Evolutionary conservation across 352 stramenopile species (phyloP).

Genomic region (Phytopythium delawarense): DNA sequence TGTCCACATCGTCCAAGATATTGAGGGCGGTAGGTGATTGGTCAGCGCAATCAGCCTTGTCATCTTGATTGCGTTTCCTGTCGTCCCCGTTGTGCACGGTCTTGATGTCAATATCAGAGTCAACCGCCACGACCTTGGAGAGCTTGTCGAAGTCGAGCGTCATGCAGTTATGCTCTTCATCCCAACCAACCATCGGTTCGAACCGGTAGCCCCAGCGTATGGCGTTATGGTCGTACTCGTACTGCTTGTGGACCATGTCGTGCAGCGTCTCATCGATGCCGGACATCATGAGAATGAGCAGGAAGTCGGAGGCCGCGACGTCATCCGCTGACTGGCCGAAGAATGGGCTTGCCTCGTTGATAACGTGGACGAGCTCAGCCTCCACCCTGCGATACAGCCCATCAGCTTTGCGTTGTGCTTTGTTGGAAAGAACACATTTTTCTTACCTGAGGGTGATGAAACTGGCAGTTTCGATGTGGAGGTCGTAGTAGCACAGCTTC

Average conservation of each 20-base stretch:
- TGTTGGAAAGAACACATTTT: background rate
- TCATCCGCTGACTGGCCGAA: constrained; percentile 28
- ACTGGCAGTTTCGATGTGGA: constrained; percentile 36
- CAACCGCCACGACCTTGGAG: constrained; percentile 19
- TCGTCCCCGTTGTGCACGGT: background rate
- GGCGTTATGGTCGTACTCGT: constrained; percentile 35
- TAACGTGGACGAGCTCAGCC: constrained; percentile 42
- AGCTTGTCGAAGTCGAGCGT: constrained; percentile 46
- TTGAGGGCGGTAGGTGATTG: background rate
- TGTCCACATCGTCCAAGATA: background rate
- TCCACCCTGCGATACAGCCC: constrained; percentile 29
- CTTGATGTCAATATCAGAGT: constrained; percentile 6
- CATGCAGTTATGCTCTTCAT: constrained; percentile 20
- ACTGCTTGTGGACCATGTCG: constrained; percentile 51
- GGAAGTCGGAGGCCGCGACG: constrained; percentile 36
- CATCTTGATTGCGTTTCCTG: background rate
- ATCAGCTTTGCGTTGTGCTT: background rate
- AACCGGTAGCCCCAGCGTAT: constrained; percentile 47
- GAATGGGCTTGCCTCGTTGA: constrained; percentile 41
- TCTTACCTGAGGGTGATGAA: constrained; percentile 45
- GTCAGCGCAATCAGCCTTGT: too few relatives aligned
- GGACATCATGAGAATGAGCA: constrained; percentile 51
- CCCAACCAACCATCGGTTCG: constrained; percentile 35
- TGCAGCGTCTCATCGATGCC: constrained; percentile 59
- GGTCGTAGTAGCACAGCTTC: constrained; percentile 62